Conservation (phyloP, 2,329 filamentous ascomycete genomes). For the Aspergillus fijiensis region DNA sequence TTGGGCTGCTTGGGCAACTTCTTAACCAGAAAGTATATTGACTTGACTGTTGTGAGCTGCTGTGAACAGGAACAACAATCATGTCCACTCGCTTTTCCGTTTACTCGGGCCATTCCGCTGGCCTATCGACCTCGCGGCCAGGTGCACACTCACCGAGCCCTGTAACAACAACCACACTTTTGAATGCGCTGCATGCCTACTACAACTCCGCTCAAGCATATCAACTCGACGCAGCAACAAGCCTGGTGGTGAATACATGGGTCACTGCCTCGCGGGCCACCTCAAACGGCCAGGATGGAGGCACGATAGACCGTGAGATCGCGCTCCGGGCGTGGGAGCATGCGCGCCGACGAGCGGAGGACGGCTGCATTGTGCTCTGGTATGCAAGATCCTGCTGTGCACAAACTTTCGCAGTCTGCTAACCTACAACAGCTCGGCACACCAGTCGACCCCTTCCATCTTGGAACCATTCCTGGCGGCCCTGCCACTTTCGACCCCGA, state of each 20-base stretch:
- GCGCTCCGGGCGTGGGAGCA: constrained; percentile 92
- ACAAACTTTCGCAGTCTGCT: neutral
- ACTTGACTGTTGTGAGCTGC: neutral
- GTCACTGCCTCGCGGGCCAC: constrained; percentile 73
- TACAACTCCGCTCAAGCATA: constrained; percentile 83
- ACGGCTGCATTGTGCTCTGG: constrained; percentile 89
- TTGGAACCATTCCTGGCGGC: constrained; percentile 77
- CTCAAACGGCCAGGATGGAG: constrained; percentile 67
- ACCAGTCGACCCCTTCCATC: constrained; percentile 82
- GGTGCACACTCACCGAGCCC: constrained; percentile 69
- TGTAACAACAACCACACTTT: constrained; percentile 86
- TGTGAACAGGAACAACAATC: constrained; percentile 27
- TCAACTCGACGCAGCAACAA: constrained; percentile 82
- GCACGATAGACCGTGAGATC: constrained; percentile 76
- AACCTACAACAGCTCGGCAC: constrained; percentile 66
- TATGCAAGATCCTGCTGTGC: constrained; percentile 46
- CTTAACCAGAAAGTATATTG: neutral
- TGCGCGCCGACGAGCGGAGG: constrained; percentile 87
- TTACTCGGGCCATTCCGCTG: constrained; percentile 61
- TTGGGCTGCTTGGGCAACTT: constrained; percentile 1
- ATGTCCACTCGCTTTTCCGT: constrained; percentile 64
- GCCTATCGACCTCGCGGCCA: constrained; percentile 52
- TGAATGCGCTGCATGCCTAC: constrained; percentile 88
- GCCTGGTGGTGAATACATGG: constrained; percentile 94
- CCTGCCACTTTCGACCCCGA: constrained; percentile 76